Conservation (phyloP, 257 asterid genomes). For the Solanum peruvianum region DNA sequence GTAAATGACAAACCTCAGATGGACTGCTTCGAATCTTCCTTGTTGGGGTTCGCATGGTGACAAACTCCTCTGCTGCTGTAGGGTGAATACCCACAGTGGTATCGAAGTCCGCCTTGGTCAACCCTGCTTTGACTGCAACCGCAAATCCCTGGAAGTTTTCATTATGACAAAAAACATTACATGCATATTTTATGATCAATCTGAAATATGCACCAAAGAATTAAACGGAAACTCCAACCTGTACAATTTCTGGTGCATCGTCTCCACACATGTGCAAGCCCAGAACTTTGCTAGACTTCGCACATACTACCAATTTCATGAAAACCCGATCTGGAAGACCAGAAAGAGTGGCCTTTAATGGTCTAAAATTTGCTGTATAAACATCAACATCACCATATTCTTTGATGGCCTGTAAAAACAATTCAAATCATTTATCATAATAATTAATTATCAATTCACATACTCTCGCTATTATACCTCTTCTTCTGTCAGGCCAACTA, state of each 20-base stretch:
- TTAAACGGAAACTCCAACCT: slow-evolving; percentile 30
- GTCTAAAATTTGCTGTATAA: slow-evolving; percentile 76
- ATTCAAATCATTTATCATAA: slow-evolving; percentile 3
- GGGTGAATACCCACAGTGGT: slow-evolving; percentile 90
- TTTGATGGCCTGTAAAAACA: slow-evolving; percentile 43
- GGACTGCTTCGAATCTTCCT: slow-evolving; percentile 57
- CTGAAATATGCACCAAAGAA: neutral
- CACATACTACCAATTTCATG: slow-evolving; percentile 82
- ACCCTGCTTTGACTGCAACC: slow-evolving; percentile 87
- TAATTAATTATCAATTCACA: neutral
- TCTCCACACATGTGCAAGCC: slow-evolving; percentile 97
- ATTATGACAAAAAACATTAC: neutral
- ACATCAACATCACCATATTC: slow-evolving; percentile 79
- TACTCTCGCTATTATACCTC: slow-evolving; percentile 36
- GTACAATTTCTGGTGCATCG: slow-evolving; percentile 83
- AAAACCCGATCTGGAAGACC: slow-evolving; percentile 88
- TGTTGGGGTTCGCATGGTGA: slow-evolving; percentile 91
- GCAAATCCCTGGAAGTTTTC: slow-evolving; percentile 70
- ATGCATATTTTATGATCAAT: neutral
- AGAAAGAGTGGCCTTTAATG: slow-evolving; percentile 88
- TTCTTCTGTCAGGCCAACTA: slow-evolving; percentile 90
- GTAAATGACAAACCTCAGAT: slow-evolving; percentile 39
- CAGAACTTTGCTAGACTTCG: slow-evolving; percentile 72
- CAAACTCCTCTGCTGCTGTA: slow-evolving; percentile 94
- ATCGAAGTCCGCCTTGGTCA: slow-evolving; percentile 91